Base-by-base conservation (phyloP, 2,329 filamentous ascomycete species). In the Chrysosporium keratinophilum region DNA sequence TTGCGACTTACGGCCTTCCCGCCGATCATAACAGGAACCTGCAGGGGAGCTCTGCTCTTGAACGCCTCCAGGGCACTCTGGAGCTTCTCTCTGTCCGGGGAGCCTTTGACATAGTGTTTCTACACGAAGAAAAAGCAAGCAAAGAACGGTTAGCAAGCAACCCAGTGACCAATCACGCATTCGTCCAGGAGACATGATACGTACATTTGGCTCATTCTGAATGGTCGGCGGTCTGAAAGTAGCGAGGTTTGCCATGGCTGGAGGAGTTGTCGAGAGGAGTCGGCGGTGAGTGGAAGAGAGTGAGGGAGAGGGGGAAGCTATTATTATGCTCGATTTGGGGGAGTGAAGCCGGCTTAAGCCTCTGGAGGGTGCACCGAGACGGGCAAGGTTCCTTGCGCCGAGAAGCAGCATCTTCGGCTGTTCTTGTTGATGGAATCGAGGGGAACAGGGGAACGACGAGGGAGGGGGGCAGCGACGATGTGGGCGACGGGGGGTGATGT, bases 171-270 rank as follows among this genome's bases (percentile, higher is more conserved):
- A 47, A 42, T 42, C 40, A 42, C 12, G 40, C n/a, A 42, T 17
- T 11, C 17, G 9, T 42, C 40, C n/a, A 9, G 23, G 33, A 19
- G 12, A 52, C 40, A 10, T 31, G 49, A 35, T 34, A 77, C 87
- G 70, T 72, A 95, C 90, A 69, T 96, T 98, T n/a, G 88, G 88
- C 75, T 98, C 93, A 68, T 98, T 98, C 67, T 81, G 76, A 63
- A 96, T 81, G 59, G 83, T 83, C 48, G 93, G 93, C 50, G 90
- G 80, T 76, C 88, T 91, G 79, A 96, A 97, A 57, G 82, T 78
- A 48, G 89, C 90, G 59, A 95, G 76, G 6, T 82, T 85, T 54
- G 83, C 64, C 53, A 55, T 57, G 23, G 44, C 15, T 41, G 44
- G 51, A 40, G 44, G 7, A 45, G 43, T 53, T 11, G 40, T 37